phyloP scores from a whole-genome alignment of 129 eudicot species.

The Artemisia annua region DNA sequence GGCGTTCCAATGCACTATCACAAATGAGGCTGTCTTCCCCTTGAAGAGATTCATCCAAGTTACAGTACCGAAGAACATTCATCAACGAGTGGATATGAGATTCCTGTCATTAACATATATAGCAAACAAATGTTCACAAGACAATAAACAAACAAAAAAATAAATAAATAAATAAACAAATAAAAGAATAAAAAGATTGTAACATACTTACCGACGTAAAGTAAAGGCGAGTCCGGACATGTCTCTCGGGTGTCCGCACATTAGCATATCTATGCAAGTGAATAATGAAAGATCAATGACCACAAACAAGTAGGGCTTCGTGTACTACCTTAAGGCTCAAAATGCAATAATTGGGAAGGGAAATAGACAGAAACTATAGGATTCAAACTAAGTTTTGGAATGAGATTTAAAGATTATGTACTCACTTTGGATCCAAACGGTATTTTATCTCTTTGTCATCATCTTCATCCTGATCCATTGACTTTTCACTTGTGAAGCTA shows the following conservation, averaged over 20 bases:
- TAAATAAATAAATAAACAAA: not conserved
- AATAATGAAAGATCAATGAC: constrained; percentile 11
- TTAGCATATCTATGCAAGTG: constrained; percentile 76
- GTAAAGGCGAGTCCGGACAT: constrained; percentile 96
- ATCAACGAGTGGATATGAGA: constrained; percentile 95
- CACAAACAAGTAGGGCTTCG: not conserved
- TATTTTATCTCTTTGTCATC: constrained; percentile 92
- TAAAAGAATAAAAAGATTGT: not conserved
- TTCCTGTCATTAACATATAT: constrained; percentile 53
- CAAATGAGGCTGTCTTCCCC: constrained; percentile 85
- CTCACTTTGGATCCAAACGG: constrained; percentile 96
- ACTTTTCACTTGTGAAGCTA: constrained; percentile 75
- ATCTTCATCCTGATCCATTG: constrained; percentile 88
- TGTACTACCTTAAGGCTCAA: constrained; percentile 3
- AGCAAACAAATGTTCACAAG: not conserved
- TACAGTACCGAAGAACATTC: constrained; percentile 98
- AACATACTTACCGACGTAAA: constrained; percentile 78
- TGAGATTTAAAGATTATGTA: constrained; percentile 11
- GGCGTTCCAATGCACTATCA: constrained; percentile 80
- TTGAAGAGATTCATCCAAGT: constrained; percentile 96
- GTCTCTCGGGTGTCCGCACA: constrained; percentile 94
- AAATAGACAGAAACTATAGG: not conserved
- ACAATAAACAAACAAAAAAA: not conserved
- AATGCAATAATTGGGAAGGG: not conserved
- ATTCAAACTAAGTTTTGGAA: constrained; percentile 11